Base-by-base conservation (phyloP, 163 green algal species). In the Botryococcus braunii region DNA sequence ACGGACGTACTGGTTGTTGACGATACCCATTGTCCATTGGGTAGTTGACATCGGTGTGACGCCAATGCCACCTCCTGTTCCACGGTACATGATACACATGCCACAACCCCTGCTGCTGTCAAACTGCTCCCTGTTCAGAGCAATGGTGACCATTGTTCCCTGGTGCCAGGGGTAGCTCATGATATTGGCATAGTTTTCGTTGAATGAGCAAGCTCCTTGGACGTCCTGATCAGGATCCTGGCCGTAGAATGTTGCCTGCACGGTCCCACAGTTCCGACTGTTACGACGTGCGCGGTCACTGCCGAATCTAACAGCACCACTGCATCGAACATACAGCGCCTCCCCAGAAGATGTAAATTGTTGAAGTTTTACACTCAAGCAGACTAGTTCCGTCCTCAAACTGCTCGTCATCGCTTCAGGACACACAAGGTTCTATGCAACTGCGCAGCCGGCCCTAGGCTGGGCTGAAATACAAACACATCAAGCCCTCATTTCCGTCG, bases 71-170 rank as follows among this genome's bases (percentile, higher is more conserved):
- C 31, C 60, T 29, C 74, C 74, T 23, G 58, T 74, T 55, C 59
- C 74, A 7, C 69, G 46, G 62, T 70, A 80, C 55, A 69, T 77
- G 37, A 80, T 52, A 56, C 74, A 80, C 50, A 70, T 66, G 52
- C 74, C 74, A 66, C 74, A 80, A 4, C 41, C 46, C 6, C 40
- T 50, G 41, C 60, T 47, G 47, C 37, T 41, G 32, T 37, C 66
- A 63, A 74, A 80, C 23, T 80, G 61, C 21, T 46, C 41, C 48
- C 65, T 46, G 60, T 80, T 80, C 21, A 80, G 32, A 38, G 74
- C 74, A 2, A 80, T 49, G 25, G 74, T 74, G 65, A 59, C 59
- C 29, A 40, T n/a, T 7, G 65, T 34, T 17, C 68, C 68, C 56
- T 32, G 66, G 2, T 52, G 62, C 69, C 69, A 76, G 27, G 66